Evolutionary conservation across 2,329 filamentous ascomycete species (phyloP).

Genomic region (Xylariaceae sp.): DNA sequence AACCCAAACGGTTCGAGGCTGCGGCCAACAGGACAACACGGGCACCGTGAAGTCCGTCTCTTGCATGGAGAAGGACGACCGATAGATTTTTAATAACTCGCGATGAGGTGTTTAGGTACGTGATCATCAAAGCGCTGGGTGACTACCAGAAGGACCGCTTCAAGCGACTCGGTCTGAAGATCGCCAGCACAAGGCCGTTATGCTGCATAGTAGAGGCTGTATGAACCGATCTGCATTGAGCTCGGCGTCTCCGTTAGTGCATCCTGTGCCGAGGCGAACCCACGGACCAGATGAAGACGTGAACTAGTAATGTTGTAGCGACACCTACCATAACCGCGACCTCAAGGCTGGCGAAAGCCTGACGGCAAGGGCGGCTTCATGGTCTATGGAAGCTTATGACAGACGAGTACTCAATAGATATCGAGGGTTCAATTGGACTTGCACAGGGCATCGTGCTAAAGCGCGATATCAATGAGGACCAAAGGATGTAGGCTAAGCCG

Average conservation of each 20-base stretch:
- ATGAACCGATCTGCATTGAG: conserved; percentile 55
- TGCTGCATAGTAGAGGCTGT: conserved; percentile 54
- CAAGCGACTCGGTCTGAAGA: conserved; percentile 53
- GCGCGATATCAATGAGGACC: conserved; percentile 49
- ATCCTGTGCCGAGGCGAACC: conserved; percentile 55
- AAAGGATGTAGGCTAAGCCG: too few relatives aligned
- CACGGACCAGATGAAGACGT: conserved; percentile 52
- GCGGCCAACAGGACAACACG: too few relatives aligned
- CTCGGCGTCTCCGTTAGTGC: conserved; percentile 51
- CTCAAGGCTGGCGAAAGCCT: conserved; percentile 52
- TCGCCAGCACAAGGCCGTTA: conserved; percentile 50
- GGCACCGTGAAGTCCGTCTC: too few relatives aligned
- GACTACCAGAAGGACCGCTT: conserved; percentile 52
- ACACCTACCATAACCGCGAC: conserved; percentile 55
- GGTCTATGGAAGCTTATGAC: conserved; percentile 53
- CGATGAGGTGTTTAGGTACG: conserved; percentile 50
- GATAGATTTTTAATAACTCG: conserved; percentile 49
- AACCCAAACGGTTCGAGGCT: too few relatives aligned
- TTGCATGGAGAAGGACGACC: too few relatives aligned
- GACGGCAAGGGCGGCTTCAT: conserved; percentile 55
- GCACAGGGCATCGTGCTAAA: conserved; percentile 48
- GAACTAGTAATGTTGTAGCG: too few relatives aligned
- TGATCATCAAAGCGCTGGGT: conserved; percentile 51
- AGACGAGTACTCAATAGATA: conserved; percentile 48
- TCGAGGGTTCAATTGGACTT: conserved; percentile 51